Percentiles rank a stretch among this genome's conserved stretches.
These are phyloP conservation scores for Discostella stelligera DNA, from an alignment of 352 stramenopile species.

Conservation along the genomic window DNA sequence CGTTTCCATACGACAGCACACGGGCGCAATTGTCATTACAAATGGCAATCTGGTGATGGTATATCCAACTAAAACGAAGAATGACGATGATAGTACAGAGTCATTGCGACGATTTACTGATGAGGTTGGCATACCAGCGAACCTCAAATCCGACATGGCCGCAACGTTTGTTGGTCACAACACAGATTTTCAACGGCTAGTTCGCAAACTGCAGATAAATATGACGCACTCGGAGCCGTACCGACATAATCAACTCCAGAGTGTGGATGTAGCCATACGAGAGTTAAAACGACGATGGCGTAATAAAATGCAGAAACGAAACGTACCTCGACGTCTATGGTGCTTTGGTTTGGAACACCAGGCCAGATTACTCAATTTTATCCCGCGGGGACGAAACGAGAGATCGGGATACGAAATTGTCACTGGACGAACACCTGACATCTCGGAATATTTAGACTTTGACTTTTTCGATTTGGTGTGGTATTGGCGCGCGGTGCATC, in stretches of 20 bases:
- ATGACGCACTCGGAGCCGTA: slow-evolving; percentile 11
- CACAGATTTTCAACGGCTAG: slow-evolving; percentile 1
- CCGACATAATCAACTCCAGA: slow-evolving; percentile 11
- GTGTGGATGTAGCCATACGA: slow-evolving; percentile 23
- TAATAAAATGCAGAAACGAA: slow-evolving; percentile 10
- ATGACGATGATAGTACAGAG: too few relatives aligned
- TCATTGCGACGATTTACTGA: too few relatives aligned
- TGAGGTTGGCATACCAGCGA: too few relatives aligned
- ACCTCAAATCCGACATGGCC: slow-evolving; percentile 5
- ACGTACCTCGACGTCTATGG: slow-evolving; percentile 30
- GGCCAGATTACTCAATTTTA: slow-evolving; percentile 18
- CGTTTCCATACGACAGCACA: slow-evolving; percentile 1
- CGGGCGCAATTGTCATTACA: slow-evolving; percentile 3
- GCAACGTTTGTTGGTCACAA: slow-evolving; percentile 7
- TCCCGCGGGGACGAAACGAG: background rate
- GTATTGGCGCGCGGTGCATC: background rate
- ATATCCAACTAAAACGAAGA: too few relatives aligned
- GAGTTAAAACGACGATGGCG: slow-evolving; percentile 23
- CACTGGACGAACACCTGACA: too few relatives aligned
- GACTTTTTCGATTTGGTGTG: too few relatives aligned
- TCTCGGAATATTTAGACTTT: too few relatives aligned
- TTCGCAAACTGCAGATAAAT: slow-evolving; percentile 1
- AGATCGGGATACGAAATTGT: slow-evolving; percentile 34
- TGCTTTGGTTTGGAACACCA: slow-evolving; percentile 20
- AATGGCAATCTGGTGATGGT: slow-evolving; percentile 1